These are phyloP conservation scores for Haplosporangium gracile DNA, from an alignment of 192 early-diverging fungal species.

Conservation along the genomic window DNA sequence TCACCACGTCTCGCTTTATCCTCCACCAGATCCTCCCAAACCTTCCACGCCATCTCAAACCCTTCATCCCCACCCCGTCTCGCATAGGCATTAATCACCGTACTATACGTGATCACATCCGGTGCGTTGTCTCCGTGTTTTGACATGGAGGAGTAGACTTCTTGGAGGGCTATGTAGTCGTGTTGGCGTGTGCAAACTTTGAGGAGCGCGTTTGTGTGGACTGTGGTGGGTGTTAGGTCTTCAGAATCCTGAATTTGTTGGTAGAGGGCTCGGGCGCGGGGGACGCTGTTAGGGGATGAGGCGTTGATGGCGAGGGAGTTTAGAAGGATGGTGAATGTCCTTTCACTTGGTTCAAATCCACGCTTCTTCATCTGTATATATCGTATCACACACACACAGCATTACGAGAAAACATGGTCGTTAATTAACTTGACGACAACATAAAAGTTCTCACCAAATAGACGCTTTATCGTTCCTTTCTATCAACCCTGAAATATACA, in stretches of 20 bases:
- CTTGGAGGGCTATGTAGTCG: slow-evolving; percentile 22
- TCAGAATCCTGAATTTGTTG: slow-evolving; percentile 23
- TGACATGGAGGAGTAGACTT: slow-evolving; percentile 38
- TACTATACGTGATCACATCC: slow-evolving; percentile 54
- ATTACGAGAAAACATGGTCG: not conserved
- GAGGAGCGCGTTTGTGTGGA: slow-evolving; percentile 55
- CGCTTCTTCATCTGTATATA: slow-evolving; percentile 44
- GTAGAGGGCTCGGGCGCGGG: slow-evolving; percentile 39
- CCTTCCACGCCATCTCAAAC: slow-evolving; percentile 40
- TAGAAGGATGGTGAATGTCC: slow-evolving; percentile 50
- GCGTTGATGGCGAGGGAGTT: slow-evolving; percentile 52
- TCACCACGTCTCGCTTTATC: slow-evolving; percentile 28
- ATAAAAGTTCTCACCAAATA: no score
- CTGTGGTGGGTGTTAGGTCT: slow-evolving; percentile 10
- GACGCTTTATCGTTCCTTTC: no score
- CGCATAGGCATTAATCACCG: slow-evolving; percentile 45
- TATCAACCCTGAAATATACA: no score
- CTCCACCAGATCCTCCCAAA: slow-evolving; percentile 49
- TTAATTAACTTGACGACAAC: not conserved
- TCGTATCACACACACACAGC: not conserved
- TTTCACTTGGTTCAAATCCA: slow-evolving; percentile 38
- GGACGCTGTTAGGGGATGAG: slow-evolving; percentile 40
- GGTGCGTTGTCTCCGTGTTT: slow-evolving; percentile 29
- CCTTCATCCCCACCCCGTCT: slow-evolving; percentile 39
- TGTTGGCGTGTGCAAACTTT: slow-evolving; percentile 51